phyloP scores from a whole-genome alignment of 2,329 filamentous ascomycete species.

The Penicillium sp. region DNA sequence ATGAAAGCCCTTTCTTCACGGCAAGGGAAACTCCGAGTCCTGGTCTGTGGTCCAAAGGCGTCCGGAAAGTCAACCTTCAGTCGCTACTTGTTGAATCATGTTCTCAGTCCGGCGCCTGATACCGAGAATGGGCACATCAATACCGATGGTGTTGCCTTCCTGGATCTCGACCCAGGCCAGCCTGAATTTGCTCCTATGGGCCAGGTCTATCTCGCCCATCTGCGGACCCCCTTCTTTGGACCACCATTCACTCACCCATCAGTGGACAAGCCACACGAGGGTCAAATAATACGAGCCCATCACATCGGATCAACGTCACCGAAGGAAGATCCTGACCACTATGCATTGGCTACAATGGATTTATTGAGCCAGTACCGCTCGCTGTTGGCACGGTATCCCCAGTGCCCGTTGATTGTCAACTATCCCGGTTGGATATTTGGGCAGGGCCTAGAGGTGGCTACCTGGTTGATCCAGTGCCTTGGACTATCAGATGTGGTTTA shows the following conservation, averaged over 20 bases:
- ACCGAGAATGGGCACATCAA: conserved; percentile 27
- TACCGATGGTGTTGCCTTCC: conserved; percentile 46
- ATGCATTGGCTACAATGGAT: conserved; percentile 49
- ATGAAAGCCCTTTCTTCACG: conserved; percentile 43
- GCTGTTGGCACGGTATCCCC: conserved; percentile 37
- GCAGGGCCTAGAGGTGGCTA: conserved; percentile 47
- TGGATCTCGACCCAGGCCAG: conserved; percentile 57
- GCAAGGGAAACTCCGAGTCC: conserved; percentile 37
- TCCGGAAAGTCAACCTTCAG: conserved; percentile 59
- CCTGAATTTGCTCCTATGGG: conserved; percentile 57
- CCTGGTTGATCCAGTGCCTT: conserved; percentile 44
- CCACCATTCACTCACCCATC: conserved; percentile 53
- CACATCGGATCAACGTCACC: conserved; percentile 50
- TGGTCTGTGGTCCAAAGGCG: conserved; percentile 53
- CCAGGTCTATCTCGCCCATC: conserved; percentile 52
- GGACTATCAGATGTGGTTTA: conserved; percentile 51
- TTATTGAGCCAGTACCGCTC: conserved; percentile 47
- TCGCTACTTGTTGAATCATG: conserved; percentile 52
- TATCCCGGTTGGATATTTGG: conserved; percentile 54
- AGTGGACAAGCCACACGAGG: conserved; percentile 31
- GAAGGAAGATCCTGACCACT: conserved; percentile 55
- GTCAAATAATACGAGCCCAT: conserved; percentile 47
- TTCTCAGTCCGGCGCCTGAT: conserved; percentile 42
- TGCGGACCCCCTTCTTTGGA: conserved; percentile 50
- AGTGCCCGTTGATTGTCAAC: conserved; percentile 53